phyloP scores from a whole-genome alignment of 164 flowering plant species.

The Hamamelis virginiana region DNA sequence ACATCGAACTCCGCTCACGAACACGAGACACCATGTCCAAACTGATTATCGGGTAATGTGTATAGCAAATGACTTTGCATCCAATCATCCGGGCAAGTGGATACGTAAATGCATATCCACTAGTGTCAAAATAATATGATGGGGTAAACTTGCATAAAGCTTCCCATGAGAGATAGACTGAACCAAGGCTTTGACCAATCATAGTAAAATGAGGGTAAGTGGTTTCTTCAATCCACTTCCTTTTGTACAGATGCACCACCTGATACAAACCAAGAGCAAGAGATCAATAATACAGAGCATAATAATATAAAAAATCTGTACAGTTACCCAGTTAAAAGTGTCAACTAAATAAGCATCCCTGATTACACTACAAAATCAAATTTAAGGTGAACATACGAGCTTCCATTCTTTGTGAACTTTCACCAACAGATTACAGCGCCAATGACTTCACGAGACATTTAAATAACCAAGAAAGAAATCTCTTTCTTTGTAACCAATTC shows the following conservation, averaged over 20 bases:
- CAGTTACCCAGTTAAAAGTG: neutral
- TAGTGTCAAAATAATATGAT: conserved; percentile 71
- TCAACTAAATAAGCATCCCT: neutral
- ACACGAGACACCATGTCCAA: too few species aligned
- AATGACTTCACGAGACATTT: too few species aligned
- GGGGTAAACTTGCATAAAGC: conserved; percentile 81
- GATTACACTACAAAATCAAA: neutral
- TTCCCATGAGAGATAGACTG: conserved; percentile 80
- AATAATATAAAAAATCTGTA: neutral
- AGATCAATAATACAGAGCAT: neutral
- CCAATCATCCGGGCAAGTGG: conserved; percentile 90
- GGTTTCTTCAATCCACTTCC: conserved; percentile 91
- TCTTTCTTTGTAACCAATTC: too few species aligned
- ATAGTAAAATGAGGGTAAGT: conserved; percentile 84
- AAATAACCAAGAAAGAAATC: too few species aligned
- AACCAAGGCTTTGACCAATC: conserved; percentile 91
- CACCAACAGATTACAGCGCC: too few species aligned
- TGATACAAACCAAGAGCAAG: conserved; percentile 14
- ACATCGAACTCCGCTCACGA: too few species aligned
- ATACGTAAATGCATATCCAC: conserved; percentile 98
- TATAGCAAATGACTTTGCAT: conserved; percentile 85
- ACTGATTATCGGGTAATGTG: too few species aligned
- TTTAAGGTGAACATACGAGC: too few species aligned
- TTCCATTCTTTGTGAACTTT: too few species aligned
- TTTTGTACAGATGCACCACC: conserved; percentile 78